Conservation (phyloP, 2,329 filamentous ascomycete species). For the Aspergillus fructus region DNA sequence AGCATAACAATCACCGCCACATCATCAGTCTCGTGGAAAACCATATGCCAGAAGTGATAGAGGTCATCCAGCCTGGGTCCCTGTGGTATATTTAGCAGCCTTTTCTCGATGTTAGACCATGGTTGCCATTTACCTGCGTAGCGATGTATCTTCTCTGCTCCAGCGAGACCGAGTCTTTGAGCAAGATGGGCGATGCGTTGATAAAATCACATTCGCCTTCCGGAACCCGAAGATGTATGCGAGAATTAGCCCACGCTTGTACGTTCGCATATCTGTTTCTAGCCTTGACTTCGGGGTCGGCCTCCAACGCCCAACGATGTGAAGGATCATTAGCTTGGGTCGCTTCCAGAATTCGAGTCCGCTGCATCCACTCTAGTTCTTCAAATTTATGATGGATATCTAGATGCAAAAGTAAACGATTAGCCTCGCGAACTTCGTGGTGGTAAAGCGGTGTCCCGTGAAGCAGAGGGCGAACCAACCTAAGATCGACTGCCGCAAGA, state of each 20-base stretch:
- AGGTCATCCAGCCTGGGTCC: conserved; percentile 77
- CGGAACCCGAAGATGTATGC: conserved; percentile 76
- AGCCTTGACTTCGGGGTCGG: conserved; percentile 54
- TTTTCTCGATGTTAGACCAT: not conserved
- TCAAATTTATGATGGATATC: conserved; percentile 61
- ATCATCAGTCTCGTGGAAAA: conserved; percentile 74
- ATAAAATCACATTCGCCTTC: conserved; percentile 74
- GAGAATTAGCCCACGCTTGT: conserved; percentile 83
- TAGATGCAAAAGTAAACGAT: conserved; percentile 27
- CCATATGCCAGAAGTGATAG: conserved; percentile 92
- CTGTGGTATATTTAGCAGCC: conserved; percentile 30
- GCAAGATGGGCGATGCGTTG: conserved; percentile 72
- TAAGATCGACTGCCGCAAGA: conserved; percentile 37
- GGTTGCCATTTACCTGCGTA: conserved; percentile 1
- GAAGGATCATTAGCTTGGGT: conserved; percentile 45
- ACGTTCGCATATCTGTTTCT: conserved; percentile 90
- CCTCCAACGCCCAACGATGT: conserved; percentile 60
- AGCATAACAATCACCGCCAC: conserved; percentile 90
- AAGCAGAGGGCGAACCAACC: conserved; percentile 30
- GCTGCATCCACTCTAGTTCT: conserved; percentile 62
- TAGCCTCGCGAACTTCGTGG: conserved; percentile 2
- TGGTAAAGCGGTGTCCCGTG: not conserved
- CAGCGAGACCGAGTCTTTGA: conserved; percentile 53
- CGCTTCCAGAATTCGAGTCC: conserved; percentile 52
- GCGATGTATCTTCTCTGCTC: conserved; percentile 71